These are phyloP conservation scores for Rhynchosporium agropyri DNA, from an alignment of 2,329 filamentous ascomycete genomes.

Conservation along the genomic window DNA sequence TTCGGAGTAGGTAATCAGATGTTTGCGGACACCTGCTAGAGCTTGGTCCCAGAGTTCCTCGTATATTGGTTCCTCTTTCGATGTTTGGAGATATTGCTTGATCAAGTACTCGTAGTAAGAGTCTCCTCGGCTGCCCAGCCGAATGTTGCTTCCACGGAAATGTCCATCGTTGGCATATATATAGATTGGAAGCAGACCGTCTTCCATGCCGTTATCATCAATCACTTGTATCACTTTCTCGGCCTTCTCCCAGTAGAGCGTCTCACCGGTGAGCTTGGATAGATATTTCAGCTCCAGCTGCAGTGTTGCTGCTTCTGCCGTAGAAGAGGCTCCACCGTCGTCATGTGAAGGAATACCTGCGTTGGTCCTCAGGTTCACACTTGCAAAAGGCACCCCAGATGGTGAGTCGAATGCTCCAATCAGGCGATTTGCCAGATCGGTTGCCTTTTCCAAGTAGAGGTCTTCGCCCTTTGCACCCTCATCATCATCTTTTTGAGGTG, in stretches of 20 bases:
- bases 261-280: constrained; percentile 90
- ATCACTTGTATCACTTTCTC: constrained; percentile 92
- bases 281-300: constrained; percentile 98
- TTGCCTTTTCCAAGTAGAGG: constrained; percentile 93
- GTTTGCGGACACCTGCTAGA: constrained; percentile 82
- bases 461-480: constrained; percentile 78
- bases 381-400: constrained; percentile 87
- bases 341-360: constrained; percentile 79
- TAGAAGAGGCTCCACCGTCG: constrained; percentile 87
- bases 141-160: constrained; percentile 84
- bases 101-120: constrained; percentile 99
- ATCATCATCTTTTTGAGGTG: constrained; percentile 72
- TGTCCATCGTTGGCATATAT: constrained; percentile 77
- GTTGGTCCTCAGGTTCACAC: constrained; percentile 80
- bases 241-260: constrained; percentile 86
- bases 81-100: constrained; percentile 96
- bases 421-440: constrained; percentile 86
- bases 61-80: constrained; percentile 82
- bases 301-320: constrained; percentile 86
- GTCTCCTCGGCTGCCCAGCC: constrained; percentile 90
- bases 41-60: constrained; percentile 91
- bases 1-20: constrained; percentile 87
- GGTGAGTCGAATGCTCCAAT: constrained; percentile 84
- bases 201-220: constrained; percentile 76
- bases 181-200: constrained; percentile 90